Evolutionary conservation across 306 rosid genomes (phyloP).

Genomic region (Phaseolus lunatus): DNA sequence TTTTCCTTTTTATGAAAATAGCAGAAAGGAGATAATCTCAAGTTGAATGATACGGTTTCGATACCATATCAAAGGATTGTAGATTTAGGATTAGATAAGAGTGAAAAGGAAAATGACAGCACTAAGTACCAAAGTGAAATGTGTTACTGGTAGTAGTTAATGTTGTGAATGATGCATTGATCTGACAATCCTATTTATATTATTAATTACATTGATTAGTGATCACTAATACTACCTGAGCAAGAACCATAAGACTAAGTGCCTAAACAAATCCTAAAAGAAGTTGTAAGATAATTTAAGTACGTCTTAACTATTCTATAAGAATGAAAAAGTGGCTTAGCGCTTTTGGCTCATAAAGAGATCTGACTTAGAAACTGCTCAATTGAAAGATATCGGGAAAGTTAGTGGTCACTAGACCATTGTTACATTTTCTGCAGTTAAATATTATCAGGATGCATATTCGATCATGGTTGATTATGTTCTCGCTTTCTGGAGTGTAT

Average conservation of each 20-base stretch:
- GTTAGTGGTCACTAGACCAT: too few relatives aligned
- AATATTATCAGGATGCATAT: too few relatives aligned
- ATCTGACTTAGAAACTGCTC: too few relatives aligned
- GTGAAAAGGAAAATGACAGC: neutral
- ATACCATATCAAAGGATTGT: neutral
- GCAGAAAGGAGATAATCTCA: neutral
- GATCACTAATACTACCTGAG: neutral
- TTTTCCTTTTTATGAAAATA: neutral
- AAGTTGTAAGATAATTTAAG: neutral
- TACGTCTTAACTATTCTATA: too few relatives aligned
- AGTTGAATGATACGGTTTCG: neutral
- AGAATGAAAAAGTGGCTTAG: too few relatives aligned
- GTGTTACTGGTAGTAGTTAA: neutral
- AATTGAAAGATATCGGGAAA: too few relatives aligned
- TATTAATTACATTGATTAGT: neutral
- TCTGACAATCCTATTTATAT: constrained; percentile 14
- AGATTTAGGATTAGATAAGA: neutral
- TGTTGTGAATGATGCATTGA: neutral
- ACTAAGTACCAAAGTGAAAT: constrained; percentile 22
- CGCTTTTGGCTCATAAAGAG: too few relatives aligned
- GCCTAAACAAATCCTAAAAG: neutral
- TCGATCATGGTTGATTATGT: too few relatives aligned
- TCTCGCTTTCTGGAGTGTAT: too few relatives aligned
- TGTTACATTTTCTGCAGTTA: too few relatives aligned
- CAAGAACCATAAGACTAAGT: neutral